Percentiles rank a stretch among this genome's conserved stretches.
Conservation (phyloP, 768 basidiomycete genomes). For the Leccinum olivaceopallidum region DNA sequence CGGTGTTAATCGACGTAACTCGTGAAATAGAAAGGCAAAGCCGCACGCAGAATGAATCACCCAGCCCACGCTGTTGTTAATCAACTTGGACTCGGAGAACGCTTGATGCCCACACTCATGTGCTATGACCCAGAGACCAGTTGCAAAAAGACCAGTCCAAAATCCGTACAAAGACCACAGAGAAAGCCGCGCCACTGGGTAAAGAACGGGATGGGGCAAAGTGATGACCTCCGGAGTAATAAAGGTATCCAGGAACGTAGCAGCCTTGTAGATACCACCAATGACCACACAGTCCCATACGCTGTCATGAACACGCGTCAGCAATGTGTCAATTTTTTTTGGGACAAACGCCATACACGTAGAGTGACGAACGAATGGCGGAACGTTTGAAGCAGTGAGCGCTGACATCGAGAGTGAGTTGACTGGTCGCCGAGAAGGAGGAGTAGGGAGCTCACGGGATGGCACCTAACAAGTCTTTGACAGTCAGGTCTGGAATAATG, state of each 20-base stretch:
- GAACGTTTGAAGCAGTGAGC: constrained; percentile 91
- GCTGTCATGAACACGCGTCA: constrained; percentile 38
- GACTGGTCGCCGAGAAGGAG: constrained; percentile 2
- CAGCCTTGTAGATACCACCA: constrained; percentile 62
- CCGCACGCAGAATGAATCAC: constrained; percentile 85
- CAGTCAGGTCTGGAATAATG: constrained; percentile 77
- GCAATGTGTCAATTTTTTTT: not conserved
- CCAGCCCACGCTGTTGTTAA: constrained; percentile 95
- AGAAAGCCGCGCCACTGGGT: constrained; percentile 59
- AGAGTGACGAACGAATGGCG: constrained; percentile 71
- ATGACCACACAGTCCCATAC: constrained; percentile 77
- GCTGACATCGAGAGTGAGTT: constrained; percentile 36
- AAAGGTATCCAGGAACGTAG: constrained; percentile 62
- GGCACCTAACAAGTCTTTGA: constrained; percentile 81
- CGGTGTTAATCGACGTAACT: constrained; percentile 25
- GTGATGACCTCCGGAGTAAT: constrained; percentile 55
- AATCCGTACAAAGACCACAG: constrained; percentile 85
- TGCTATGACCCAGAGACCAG: constrained; percentile 92
- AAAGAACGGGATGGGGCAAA: constrained; percentile 62
- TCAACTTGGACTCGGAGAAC: constrained; percentile 86
- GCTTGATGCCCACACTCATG: constrained; percentile 98
- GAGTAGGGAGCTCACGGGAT: constrained; percentile 65
- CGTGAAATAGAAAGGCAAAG: constrained; percentile 5
- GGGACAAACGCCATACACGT: constrained; percentile 56
- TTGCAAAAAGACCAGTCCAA: constrained; percentile 80